Conservation (phyloP, 78 protist genomes). For the Protostelium mycophagum region DNA sequence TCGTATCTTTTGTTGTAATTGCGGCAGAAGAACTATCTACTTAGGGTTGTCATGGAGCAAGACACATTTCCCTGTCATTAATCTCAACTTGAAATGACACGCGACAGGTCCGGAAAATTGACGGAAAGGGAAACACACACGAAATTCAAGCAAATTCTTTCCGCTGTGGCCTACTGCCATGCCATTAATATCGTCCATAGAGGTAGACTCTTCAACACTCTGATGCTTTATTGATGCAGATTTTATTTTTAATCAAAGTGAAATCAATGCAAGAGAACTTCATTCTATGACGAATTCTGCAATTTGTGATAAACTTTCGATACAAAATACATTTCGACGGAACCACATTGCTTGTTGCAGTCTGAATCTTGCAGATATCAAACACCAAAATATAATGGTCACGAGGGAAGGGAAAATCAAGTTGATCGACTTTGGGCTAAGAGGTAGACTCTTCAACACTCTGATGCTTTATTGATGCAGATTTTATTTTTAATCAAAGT, state of each 20-base stretch:
- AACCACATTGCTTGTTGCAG: too few species aligned
- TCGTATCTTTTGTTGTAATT: too few species aligned
- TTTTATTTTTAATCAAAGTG: too few species aligned
- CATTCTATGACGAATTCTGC: neutral
- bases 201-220: conserved; percentile 4
- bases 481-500: too few species aligned
- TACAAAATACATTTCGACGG: too few species aligned
- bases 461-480: conserved; percentile 58
- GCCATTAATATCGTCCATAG: neutral
- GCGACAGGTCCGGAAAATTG: neutral
- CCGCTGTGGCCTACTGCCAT: neutral
- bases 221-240: conserved; percentile 61
- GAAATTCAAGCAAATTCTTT: neutral
- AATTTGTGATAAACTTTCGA: too few species aligned
- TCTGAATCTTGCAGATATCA: neutral
- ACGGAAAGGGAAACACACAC: neutral
- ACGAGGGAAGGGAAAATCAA: conserved; percentile 12
- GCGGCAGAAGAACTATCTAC: too few species aligned
- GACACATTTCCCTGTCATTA: too few species aligned
- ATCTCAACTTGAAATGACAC: too few species aligned
- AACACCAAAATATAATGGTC: neutral
- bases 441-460: conserved; percentile 18
- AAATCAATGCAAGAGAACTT: too few species aligned
- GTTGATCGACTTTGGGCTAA: conserved; percentile 69
- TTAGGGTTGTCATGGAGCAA: too few species aligned